These are phyloP conservation scores for Penicillium sclerotiorum DNA, from an alignment of 2,329 filamentous ascomycete species.

Conservation along the genomic window DNA sequence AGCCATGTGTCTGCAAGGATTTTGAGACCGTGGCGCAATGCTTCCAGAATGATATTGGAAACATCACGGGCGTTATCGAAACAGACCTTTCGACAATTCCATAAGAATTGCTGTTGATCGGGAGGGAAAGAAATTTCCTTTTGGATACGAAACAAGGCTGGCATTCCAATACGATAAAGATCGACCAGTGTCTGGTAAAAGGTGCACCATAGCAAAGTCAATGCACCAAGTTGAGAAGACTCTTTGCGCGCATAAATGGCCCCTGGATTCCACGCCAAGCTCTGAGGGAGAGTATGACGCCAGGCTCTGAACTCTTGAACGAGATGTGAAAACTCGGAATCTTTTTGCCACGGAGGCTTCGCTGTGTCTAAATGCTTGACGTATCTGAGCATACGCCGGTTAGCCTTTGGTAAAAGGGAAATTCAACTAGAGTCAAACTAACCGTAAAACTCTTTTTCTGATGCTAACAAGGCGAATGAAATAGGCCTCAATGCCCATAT, in stretches of 20 bases:
- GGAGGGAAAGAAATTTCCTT: slow-evolving; percentile 24
- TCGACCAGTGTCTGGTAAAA: slow-evolving; percentile 52
- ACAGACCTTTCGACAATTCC: slow-evolving; percentile 15
- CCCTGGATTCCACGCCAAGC: slow-evolving; percentile 48
- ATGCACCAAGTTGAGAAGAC: slow-evolving; percentile 50
- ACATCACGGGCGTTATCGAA: slow-evolving; percentile 16
- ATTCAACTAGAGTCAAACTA: not conserved
- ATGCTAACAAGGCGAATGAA: slow-evolving; percentile 22
- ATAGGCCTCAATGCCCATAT: slow-evolving; percentile 22
- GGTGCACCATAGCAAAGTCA: slow-evolving; percentile 51
- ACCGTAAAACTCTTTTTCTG: slow-evolving; percentile 18
- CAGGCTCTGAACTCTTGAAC: slow-evolving; percentile 46
- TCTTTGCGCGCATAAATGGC: slow-evolving; percentile 52
- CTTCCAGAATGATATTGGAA: slow-evolving; percentile 19
- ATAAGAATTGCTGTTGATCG: slow-evolving; percentile 14
- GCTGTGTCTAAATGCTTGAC: slow-evolving; percentile 47
- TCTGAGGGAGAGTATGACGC: slow-evolving; percentile 48
- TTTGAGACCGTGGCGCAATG: slow-evolving; percentile 46
- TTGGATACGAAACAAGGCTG: slow-evolving; percentile 48
- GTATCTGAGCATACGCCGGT: slow-evolving; percentile 34
- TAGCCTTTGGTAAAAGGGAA: too few relatives aligned
- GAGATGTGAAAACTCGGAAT: slow-evolving; percentile 48
- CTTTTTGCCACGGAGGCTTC: slow-evolving; percentile 48
- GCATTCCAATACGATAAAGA: slow-evolving; percentile 52
- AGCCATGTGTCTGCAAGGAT: slow-evolving; percentile 49